Conservation (phyloP, 352 stramenopile genomes). For the Phytophthora agathidicida region DNA sequence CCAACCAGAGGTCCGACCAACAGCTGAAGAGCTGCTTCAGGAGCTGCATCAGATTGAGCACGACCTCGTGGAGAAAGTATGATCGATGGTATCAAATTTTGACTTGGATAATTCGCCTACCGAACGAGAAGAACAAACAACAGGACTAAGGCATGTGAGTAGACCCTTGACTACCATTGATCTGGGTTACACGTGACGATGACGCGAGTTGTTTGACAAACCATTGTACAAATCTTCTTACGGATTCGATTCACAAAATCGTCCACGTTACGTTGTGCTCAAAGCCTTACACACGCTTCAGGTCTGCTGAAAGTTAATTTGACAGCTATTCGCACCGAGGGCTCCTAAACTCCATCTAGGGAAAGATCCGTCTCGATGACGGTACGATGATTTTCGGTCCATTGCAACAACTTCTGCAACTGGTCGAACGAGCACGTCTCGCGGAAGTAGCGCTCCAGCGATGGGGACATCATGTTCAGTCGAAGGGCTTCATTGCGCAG, state of each 20-base stretch:
- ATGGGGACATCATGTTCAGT: conserved; percentile 70
- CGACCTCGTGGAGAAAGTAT: conserved; percentile 29
- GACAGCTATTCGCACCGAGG: conserved; percentile 16
- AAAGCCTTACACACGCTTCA: conserved; percentile 6
- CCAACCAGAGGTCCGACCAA: conserved; percentile 48
- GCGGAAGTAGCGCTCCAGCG: conserved; percentile 72
- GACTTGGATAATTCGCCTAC: no score
- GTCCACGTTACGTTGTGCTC: conserved; percentile 14
- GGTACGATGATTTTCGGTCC: conserved; percentile 71
- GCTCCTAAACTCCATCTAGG: conserved; percentile 36
- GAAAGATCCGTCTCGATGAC: conserved; percentile 55
- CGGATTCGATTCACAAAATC: conserved; percentile 31
- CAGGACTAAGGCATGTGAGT: no score
- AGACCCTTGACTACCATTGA: conserved; percentile 26
- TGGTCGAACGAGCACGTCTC: conserved; percentile 76
- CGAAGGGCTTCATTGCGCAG: conserved; percentile 70
- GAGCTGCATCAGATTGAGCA: conserved; percentile 38
- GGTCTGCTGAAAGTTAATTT: conserved; percentile 27
- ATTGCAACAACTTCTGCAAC: conserved; percentile 74
- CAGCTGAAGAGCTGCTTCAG: conserved; percentile 37
- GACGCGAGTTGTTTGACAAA: background rate
- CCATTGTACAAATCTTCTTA: conserved; percentile 10
- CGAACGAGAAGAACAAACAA: no score
- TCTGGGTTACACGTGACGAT: conserved; percentile 9
- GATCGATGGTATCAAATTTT: no score